These are phyloP conservation scores for Rhytidiadelphus loreus DNA, from an alignment of 225 moss, liverwort and hornwort species.

Conservation along the genomic window DNA sequence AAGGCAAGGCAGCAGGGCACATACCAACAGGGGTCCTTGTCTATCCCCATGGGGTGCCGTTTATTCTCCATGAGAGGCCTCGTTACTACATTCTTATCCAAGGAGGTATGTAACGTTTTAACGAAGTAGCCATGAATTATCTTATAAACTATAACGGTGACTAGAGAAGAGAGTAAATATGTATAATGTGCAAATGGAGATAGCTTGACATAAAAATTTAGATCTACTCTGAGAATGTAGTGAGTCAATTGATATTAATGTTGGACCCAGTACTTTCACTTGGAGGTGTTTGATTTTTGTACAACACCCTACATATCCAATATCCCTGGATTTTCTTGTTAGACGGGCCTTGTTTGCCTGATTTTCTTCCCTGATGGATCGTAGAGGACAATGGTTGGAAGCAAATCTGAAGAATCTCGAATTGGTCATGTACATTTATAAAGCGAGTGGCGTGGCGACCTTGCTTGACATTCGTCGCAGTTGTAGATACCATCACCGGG, in stretches of 20 bases:
- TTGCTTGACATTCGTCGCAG: constrained; percentile 74
- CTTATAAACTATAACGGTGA: neutral
- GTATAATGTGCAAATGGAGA: neutral
- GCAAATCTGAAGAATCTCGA: constrained; percentile 59
- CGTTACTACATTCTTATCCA: neutral
- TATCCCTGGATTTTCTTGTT: neutral
- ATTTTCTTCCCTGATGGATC: neutral
- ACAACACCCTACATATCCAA: neutral
- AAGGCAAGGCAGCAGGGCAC: neutral
- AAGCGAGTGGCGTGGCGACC: constrained; percentile 68
- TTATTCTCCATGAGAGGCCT: neutral
- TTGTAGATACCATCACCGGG: constrained; percentile 71
- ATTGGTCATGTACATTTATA: constrained; percentile 62
- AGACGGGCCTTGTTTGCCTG: neutral
- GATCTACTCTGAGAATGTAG: neutral
- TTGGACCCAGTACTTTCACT: neutral
- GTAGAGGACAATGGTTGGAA: constrained; percentile 67
- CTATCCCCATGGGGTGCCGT: neutral
- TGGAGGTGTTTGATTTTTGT: neutral
- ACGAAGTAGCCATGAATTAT: neutral
- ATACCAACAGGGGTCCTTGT: neutral
- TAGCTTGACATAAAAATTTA: neutral
- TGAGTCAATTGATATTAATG: neutral
- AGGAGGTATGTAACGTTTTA: neutral
- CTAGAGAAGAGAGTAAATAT: neutral